Evolutionary conservation across 768 basidiomycete genomes (phyloP).

Genomic region (Pulveroboletus ravenelii): DNA sequence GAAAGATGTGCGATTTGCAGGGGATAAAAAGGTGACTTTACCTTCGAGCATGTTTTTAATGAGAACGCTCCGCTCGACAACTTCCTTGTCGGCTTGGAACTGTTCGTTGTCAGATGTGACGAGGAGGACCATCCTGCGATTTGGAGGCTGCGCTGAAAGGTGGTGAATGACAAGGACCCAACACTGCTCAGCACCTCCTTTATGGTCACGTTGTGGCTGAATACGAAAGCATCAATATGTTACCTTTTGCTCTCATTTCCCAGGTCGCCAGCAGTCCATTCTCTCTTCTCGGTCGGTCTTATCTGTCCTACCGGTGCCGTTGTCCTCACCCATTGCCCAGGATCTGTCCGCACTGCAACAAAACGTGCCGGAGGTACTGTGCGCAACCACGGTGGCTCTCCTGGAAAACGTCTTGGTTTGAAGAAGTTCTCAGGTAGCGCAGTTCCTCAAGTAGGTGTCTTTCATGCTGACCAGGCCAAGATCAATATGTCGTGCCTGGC

Average conservation of each 20-base stretch:
- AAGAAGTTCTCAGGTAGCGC: slow-evolving; percentile 91
- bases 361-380: slow-evolving; percentile 95
- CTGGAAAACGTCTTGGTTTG: slow-evolving; percentile 89
- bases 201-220: slow-evolving; percentile 16
- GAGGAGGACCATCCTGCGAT: slow-evolving; percentile 68
- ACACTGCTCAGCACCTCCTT: neutral
- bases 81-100: slow-evolving; percentile 89
- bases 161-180: slow-evolving; percentile 1
- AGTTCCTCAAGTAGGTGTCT: neutral
- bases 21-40: slow-evolving; percentile 25
- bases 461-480: slow-evolving; percentile 37
- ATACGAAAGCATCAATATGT: neutral
- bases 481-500: slow-evolving; percentile 88
- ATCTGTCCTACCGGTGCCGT: neutral
- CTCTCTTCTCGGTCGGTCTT: slow-evolving; percentile 34
- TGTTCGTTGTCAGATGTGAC: slow-evolving; percentile 94
- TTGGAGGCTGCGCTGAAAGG: slow-evolving; percentile 7
- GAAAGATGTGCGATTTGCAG: neutral
- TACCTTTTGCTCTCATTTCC: slow-evolving; percentile 34
- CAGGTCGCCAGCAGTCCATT: slow-evolving; percentile 44
- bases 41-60: slow-evolving; percentile 99
- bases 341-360: slow-evolving; percentile 86
- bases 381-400: slow-evolving; percentile 87
- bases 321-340: slow-evolving; percentile 23
- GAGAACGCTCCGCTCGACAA: slow-evolving; percentile 91